These are phyloP conservation scores for Xylaria arbuscula DNA, from an alignment of 2,329 filamentous ascomycete genomes.

Conservation along the genomic window DNA sequence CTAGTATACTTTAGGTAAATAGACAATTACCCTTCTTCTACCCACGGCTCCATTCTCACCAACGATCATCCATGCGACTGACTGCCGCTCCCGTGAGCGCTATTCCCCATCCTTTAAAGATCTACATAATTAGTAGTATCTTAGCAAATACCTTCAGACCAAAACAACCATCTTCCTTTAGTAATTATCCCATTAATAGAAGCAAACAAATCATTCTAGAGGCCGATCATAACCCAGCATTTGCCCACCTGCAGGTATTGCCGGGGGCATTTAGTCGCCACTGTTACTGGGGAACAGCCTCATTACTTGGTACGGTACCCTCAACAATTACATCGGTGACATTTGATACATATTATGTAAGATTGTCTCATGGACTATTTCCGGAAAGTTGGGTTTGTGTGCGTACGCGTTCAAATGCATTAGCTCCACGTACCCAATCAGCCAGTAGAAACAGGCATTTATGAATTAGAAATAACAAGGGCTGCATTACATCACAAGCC, in stretches of 20 bases:
- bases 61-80: not conserved
- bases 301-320: too few relatives aligned
- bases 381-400: too few relatives aligned
- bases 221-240: too few relatives aligned
- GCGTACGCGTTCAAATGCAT: not conserved
- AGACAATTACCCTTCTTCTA: not conserved
- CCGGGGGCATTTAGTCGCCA: too few relatives aligned
- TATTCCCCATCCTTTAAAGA: not conserved
- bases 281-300: too few relatives aligned
- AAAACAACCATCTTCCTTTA: not conserved
- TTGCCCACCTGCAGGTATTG: too few relatives aligned
- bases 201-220: too few relatives aligned
- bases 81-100: not conserved
- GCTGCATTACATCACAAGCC: not conserved
- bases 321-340: too few relatives aligned
- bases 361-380: too few relatives aligned
- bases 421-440: not conserved
- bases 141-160: not conserved
- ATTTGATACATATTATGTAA: too few relatives aligned
- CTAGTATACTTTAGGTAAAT: too few relatives aligned
- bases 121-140: not conserved
- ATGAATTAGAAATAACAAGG: not conserved
- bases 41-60: not conserved
- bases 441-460: not conserved
- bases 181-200: too few relatives aligned